These are phyloP conservation scores for Torrubiella hemipterigena DNA, from an alignment of 2,329 filamentous ascomycete genomes.

Conservation along the genomic window DNA sequence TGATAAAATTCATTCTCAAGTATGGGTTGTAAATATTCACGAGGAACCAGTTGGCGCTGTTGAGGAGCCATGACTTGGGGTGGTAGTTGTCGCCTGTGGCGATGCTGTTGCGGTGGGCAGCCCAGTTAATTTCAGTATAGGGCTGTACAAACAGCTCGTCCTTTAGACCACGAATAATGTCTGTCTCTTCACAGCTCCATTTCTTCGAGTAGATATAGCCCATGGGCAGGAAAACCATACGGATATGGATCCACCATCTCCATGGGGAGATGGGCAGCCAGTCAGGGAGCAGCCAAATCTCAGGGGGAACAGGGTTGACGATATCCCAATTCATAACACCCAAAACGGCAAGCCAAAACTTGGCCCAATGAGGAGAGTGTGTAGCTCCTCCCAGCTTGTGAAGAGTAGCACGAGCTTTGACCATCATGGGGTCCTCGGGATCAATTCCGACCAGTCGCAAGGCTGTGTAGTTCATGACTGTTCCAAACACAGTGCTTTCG, in stretches of 20 bases:
- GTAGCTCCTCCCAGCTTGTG: conserved; percentile 79
- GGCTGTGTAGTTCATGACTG: conserved; percentile 72
- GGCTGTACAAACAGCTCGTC: conserved; percentile 75
- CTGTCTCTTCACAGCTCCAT: conserved; percentile 66
- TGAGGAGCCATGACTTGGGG: conserved; percentile 77
- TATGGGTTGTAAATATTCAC: conserved; percentile 73
- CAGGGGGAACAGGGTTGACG: conserved; percentile 87
- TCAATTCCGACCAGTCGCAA: conserved; percentile 74
- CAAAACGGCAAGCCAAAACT: conserved; percentile 83
- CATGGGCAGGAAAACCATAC: conserved; percentile 93
- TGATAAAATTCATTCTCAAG: conserved; percentile 53
- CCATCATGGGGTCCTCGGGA: conserved; percentile 72
- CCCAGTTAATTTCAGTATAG: conserved; percentile 69
- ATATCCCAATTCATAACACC: conserved; percentile 81
- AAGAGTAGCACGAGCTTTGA: conserved; percentile 70
- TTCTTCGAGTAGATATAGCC: conserved; percentile 75
- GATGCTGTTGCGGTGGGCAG: conserved; percentile 70
- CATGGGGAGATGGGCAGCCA: conserved; percentile 85
- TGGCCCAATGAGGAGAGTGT: conserved; percentile 87
- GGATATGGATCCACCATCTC: conserved; percentile 98
- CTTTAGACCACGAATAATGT: conserved; percentile 59
- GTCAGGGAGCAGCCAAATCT: conserved; percentile 85
- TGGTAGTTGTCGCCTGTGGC: conserved; percentile 77
- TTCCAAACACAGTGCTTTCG: conserved; percentile 85
- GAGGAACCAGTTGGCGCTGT: conserved; percentile 64